Conservation (phyloP, 116 monocot species). For the Phalaenopsis hybrid region DNA sequence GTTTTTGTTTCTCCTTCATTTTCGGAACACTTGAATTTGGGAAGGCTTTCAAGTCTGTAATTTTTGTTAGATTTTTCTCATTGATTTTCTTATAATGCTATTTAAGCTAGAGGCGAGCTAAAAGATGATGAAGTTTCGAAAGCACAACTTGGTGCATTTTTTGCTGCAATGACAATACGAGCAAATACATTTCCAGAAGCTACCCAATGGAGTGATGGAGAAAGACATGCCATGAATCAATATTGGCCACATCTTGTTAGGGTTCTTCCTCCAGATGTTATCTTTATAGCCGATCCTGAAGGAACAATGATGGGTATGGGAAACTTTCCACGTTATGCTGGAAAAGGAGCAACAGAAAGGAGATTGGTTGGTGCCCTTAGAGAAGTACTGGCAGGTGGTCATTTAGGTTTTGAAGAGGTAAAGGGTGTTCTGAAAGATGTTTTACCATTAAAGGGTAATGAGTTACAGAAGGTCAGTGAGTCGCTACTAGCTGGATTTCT, state of each 20-base stretch:
- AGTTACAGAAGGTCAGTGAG: conserved; percentile 40
- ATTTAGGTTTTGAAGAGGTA: conserved; percentile 91
- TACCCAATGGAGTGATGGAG: conserved; percentile 91
- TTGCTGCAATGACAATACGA: conserved; percentile 91
- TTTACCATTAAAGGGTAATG: conserved; percentile 45
- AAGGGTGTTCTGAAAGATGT: conserved; percentile 72
- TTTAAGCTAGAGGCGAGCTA: conserved; percentile 80
- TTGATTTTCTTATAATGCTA: background rate
- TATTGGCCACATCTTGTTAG: conserved; percentile 76
- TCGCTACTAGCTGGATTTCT: conserved; percentile 84
- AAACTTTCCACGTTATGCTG: conserved; percentile 54
- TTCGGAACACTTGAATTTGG: background rate
- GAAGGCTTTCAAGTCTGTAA: background rate
- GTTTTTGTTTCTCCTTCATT: background rate
- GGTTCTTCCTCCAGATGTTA: conserved; percentile 65
- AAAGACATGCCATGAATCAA: conserved; percentile 53
- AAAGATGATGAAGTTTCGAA: conserved; percentile 71
- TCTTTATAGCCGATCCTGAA: conserved; percentile 94
- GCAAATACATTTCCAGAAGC: conserved; percentile 88
- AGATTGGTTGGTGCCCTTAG: conserved; percentile 89
- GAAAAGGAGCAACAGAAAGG: conserved; percentile 60
- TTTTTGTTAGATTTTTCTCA: background rate
- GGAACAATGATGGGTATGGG: conserved; percentile 72
- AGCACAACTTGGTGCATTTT: conserved; percentile 92
- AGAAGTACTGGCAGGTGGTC: conserved; percentile 91